Evolutionary conservation across 1,284 basidiomycete species (phyloP), one percentile per base, ranked within the genome.

Genomic region (Ceratobasidium sp.): DNA sequence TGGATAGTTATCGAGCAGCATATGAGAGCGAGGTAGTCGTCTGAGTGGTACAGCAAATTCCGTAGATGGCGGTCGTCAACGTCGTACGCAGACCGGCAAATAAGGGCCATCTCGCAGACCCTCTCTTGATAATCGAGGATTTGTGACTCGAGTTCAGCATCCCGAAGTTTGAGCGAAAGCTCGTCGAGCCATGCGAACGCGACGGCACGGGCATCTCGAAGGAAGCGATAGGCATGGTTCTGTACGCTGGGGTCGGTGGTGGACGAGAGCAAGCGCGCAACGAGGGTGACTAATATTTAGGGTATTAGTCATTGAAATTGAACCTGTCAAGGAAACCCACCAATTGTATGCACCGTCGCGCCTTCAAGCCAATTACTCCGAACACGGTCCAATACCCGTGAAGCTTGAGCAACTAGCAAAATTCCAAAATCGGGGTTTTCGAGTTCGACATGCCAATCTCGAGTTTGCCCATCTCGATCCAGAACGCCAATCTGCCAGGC

Each of bases 401-500:
- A 5, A 2, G 46, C 57, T 32, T 65, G 59, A 2, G 3, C 0
- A 21, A 73, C 55, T 9, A 74, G 32, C 18, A 55, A 39, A 6
- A 14, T 4, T n/a, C 72, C 72, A 50, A 36, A 74, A 21, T 28
- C 26, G 4, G 32, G 12, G n/a, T 32, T 18, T 18, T 18, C 9
- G 3, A 73, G 62, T 23, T 73, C 71, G 6, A 32, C 14, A 28
- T 74, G 73, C 71, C 71, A 73, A 9, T 70, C 72, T 6, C 52
- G 32, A 36, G 23, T 21, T 43, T 30, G 26, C 6, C n/a, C 8
- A 48, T 48, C 65, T 5, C 18, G 26, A 1, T 48, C n/a, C 0
- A 72, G 16, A 10, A 57, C 59, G 0, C 75, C 75, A 26, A 76
- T 72, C 52, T 76, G 74, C 71, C 72, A 73, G 0, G 78, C 79